Evolutionary conservation across 129 eudicot species (phyloP), one percentile per base, ranked within the genome.

Genomic region (Chrysanthemum seticuspe): DNA sequence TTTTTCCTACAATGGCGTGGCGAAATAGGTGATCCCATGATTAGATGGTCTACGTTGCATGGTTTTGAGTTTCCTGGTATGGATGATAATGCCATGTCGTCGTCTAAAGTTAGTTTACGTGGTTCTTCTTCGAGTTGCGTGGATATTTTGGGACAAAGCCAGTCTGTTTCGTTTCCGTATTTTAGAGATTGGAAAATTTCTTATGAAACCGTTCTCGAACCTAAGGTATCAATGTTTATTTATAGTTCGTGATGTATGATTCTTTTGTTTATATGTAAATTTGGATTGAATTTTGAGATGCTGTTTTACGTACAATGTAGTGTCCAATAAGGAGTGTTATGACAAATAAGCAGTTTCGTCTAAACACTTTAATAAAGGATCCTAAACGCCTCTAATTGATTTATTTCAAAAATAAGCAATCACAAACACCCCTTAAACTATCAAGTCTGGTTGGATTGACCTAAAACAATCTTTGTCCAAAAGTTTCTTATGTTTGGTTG

Each of bases 1-100:
- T 92, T 92, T 79, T 51, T 85, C 75, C 98, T 92, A 67, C 98
- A 92, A 77, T 92, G 96, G 96, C 85, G 90, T 21, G 92, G 96
- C 10, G 90, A 88, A 47, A 52, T 48, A 34, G 70, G 67, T 6
- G 87, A 80, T 64, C 77, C 87, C 51, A 48, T 55, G 0, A 72
- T 68, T 65, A 77, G 77, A 0, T 73, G 67, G 77, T 47, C 75
- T 6, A 36, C 74, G n/a, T 4, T 62, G 10, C 57, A 72, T 16
- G 62, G 53, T 18, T 74, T 68, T 11, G 69, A 72, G n/a, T 80
- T 84, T 66, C 77, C 77, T 29, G 77, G 76, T 10, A 84, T 67
- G 82, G 82, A 60, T 74, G 23, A 52, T 52, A 13, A 13, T 59
- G 31, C 65, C 13, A 53, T 65, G 49, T 19, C 72, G 50, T 63